Percentiles rank a stretch among this genome's conserved stretches.
Conservation (phyloP, 2,329 filamentous ascomycete genomes). For the Xylariales sp. region DNA sequence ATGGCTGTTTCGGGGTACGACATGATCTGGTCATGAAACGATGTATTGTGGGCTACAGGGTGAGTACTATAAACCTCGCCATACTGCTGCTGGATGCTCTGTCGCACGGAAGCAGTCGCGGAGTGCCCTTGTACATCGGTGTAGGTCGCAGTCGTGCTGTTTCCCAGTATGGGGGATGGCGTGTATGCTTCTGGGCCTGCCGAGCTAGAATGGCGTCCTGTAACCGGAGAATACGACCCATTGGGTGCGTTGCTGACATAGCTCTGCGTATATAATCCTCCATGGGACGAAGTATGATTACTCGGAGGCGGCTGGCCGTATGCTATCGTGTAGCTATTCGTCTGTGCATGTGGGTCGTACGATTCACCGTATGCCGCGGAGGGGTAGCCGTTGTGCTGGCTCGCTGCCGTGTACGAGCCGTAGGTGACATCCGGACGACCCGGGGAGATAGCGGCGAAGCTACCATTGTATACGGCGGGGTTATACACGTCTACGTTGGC, state of each 20-base stretch:
- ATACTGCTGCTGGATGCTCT: constrained; percentile 22
- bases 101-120: constrained; percentile 16
- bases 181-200: constrained; percentile 7
- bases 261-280: constrained; percentile 1
- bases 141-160: constrained; percentile 3
- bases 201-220: constrained; percentile 5
- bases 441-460: constrained; percentile 5
- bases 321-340: constrained; percentile 23
- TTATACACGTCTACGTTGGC: constrained; percentile 1
- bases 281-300: constrained; percentile 15
- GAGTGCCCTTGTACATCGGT: constrained; percentile 7
- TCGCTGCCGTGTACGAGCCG: constrained; percentile 14
- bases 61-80: constrained; percentile 25
- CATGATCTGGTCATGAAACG: constrained; percentile 20
- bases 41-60: constrained; percentile 19
- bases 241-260: neutral
- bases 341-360: constrained; percentile 24
- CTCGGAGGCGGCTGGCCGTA: constrained; percentile 24
- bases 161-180: constrained; percentile 3
- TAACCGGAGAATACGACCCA: constrained; percentile 4
- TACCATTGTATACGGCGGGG: constrained; percentile 3
- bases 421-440: constrained; percentile 10
- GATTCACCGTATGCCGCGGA: constrained; percentile 14
- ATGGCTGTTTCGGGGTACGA: constrained; percentile 25
- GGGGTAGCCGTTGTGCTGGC: constrained; percentile 18